Percentiles rank a stretch among this genome's conserved stretches.
These are phyloP conservation scores for Bromus sterilis DNA, from an alignment of 176 grass and related monocot species.

Conservation along the genomic window DNA sequence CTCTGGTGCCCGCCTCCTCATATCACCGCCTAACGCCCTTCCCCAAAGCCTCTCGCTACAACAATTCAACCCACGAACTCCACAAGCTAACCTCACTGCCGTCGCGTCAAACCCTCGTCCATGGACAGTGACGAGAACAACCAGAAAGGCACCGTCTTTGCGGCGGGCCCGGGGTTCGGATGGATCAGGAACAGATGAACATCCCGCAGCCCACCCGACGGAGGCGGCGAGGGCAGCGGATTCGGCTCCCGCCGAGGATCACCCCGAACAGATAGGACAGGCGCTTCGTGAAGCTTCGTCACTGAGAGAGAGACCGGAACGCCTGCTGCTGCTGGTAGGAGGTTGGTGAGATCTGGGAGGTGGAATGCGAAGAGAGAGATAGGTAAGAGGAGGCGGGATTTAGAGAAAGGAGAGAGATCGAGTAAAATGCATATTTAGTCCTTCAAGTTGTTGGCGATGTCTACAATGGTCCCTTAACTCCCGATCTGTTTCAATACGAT, in stretches of 20 bases:
- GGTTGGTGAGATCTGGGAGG: constrained; percentile 29
- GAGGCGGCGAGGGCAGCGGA: no score
- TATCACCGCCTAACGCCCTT: background rate
- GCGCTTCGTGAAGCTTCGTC: background rate
- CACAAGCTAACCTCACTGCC: constrained; percentile 12
- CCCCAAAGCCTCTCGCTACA: background rate
- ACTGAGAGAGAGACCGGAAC: constrained; percentile 14
- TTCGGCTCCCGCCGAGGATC: no score
- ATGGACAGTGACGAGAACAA: constrained; percentile 16
- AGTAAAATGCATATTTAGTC: no score
- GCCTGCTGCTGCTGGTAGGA: background rate
- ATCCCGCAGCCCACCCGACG: background rate
- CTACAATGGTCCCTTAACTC: no score
- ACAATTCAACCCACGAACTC: constrained; percentile 3
- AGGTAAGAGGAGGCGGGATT: constrained; percentile 21
- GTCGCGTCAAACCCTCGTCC: background rate
- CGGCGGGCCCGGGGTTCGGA: constrained; percentile 15
- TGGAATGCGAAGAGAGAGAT: constrained; percentile 26
- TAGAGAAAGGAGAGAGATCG: constrained; percentile 14
- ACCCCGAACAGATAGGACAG: background rate
- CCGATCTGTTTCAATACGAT: no score
- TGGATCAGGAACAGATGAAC: constrained; percentile 19
- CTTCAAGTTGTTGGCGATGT: no score
- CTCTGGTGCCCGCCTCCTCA: constrained; percentile 63
- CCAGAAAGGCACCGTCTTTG: constrained; percentile 35